These are phyloP conservation scores for Crithidia mellificae DNA, from an alignment of 208 protist species.

Conservation along the genomic window DNA sequence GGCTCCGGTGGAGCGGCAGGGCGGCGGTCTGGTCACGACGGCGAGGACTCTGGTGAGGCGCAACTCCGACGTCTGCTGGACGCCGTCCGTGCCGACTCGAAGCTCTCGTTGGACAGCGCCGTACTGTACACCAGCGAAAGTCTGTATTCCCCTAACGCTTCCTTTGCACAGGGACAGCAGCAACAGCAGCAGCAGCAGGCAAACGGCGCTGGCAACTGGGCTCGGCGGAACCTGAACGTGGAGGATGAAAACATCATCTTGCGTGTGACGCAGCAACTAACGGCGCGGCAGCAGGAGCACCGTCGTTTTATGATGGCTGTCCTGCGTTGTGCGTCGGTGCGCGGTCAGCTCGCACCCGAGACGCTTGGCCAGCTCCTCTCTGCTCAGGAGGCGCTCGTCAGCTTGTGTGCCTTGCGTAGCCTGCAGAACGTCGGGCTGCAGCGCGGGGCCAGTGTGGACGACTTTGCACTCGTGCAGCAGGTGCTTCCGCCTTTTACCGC, in stretches of 20 bases:
- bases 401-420: slow-evolving; percentile 58
- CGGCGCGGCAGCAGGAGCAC: slow-evolving; percentile 67
- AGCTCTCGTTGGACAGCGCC: slow-evolving; percentile 63
- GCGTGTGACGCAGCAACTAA: slow-evolving; percentile 67
- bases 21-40: slow-evolving; percentile 6
- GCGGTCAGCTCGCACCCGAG: slow-evolving; percentile 30
- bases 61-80: slow-evolving; percentile 34
- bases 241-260: slow-evolving; percentile 80
- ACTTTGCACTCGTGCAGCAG: neutral
- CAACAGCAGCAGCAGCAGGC: neutral
- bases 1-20: neutral
- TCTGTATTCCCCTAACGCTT: neutral
- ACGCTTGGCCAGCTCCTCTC: slow-evolving; percentile 73
- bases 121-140: slow-evolving; percentile 44
- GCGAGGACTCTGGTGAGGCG: slow-evolving; percentile 22
- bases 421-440: slow-evolving; percentile 74
- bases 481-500: slow-evolving; percentile 23
- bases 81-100: slow-evolving; percentile 44
- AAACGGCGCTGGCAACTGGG: slow-evolving; percentile 58
- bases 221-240: slow-evolving; percentile 59
- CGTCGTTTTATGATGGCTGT: slow-evolving; percentile 68
- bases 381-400: slow-evolving; percentile 68
- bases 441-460: slow-evolving; percentile 2
- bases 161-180: neutral
- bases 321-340: slow-evolving; percentile 47